Evolutionary conservation across 1,284 basidiomycete genomes (phyloP).

Genomic region (Ustilago shanxiensis): DNA sequence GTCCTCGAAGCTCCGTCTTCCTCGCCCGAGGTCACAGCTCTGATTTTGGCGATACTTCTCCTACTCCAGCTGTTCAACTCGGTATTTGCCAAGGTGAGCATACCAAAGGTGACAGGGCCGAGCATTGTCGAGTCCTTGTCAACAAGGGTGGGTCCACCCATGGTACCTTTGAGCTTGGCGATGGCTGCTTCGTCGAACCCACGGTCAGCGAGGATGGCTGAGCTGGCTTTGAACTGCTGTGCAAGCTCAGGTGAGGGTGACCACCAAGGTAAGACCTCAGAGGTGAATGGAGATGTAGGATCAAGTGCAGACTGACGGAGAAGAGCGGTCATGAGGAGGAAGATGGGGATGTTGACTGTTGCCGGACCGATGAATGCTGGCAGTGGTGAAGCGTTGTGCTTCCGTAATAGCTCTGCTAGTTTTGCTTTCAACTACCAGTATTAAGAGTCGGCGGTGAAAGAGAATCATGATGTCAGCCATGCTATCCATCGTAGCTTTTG

Average conservation of each 20-base stretch:
- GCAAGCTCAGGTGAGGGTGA: conserved; percentile 57
- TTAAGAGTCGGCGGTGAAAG: not conserved
- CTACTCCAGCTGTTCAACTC: conserved; percentile 63
- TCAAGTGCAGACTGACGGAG: conserved; percentile 57
- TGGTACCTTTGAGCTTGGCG: conserved; percentile 50
- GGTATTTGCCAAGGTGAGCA: conserved; percentile 62
- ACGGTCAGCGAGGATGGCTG: conserved; percentile 58
- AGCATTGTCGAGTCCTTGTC: conserved; percentile 62
- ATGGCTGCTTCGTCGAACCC: conserved; percentile 58
- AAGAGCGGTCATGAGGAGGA: conserved; percentile 58
- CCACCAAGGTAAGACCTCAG: conserved; percentile 66
- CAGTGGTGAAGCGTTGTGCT: conserved; percentile 60
- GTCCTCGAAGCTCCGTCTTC: conserved; percentile 31
- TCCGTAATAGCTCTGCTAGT: conserved; percentile 48
- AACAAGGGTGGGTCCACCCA: conserved; percentile 62
- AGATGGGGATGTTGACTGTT: conserved; percentile 61
- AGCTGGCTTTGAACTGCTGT: conserved; percentile 52
- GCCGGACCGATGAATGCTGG: conserved; percentile 59
- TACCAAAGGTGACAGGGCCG: conserved; percentile 62
- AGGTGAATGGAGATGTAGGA: conserved; percentile 40
- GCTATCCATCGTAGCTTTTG: no score
- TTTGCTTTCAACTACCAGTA: conserved; percentile 36
- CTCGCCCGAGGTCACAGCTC: conserved; percentile 21
- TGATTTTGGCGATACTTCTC: conserved; percentile 39
- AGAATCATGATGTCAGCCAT: no score